These are phyloP conservation scores for Stylonectria norvegica DNA, from an alignment of 2,329 filamentous ascomycete genomes.

Conservation along the genomic window DNA sequence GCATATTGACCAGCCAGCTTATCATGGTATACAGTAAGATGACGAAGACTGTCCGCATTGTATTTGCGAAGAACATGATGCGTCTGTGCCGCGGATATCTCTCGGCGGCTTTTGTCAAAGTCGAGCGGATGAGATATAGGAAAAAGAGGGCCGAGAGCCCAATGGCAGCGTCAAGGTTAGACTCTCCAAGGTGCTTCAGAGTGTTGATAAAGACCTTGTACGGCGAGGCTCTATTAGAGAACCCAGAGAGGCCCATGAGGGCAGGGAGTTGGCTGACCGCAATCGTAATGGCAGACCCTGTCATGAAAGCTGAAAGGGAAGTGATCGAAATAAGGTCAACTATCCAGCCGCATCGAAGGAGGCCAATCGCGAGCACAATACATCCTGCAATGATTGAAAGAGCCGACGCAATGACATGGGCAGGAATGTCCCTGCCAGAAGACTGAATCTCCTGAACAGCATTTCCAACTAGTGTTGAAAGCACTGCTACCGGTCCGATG, in stretches of 20 bases:
- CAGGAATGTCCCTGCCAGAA: conserved; percentile 53
- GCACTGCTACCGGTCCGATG: conserved; percentile 92
- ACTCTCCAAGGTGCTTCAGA: conserved; percentile 64
- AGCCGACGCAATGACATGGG: conserved; percentile 70
- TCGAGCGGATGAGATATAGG: conserved; percentile 71
- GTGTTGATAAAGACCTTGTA: conserved; percentile 83
- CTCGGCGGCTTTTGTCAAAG: conserved; percentile 63
- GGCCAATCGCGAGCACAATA: conserved; percentile 74
- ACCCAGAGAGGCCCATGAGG: conserved; percentile 73
- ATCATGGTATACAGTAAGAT: conserved; percentile 91
- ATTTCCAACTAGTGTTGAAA: conserved; percentile 86
- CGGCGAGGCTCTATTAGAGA: conserved; percentile 73
- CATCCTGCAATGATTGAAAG: conserved; percentile 74
- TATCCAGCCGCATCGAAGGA: conserved; percentile 80
- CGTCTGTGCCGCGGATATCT: conserved; percentile 68
- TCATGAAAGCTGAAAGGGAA: conserved; percentile 94
- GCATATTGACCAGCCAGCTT: conserved; percentile 77
- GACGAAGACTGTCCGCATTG: conserved; percentile 84
- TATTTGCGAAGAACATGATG: conserved; percentile 84
- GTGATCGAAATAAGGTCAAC: conserved; percentile 90
- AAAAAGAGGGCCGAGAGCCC: conserved; percentile 77
- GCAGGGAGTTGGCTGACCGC: conserved; percentile 76
- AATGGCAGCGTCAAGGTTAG: conserved; percentile 78
- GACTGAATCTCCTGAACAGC: conserved; percentile 65
- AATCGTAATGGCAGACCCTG: conserved; percentile 89